A percentile compares a stretch with the other conserved stretches of the same genome.
Evolutionary conservation across 352 stramenopile genomes (phyloP).

Genomic region (Blastocystis sp.): DNA sequence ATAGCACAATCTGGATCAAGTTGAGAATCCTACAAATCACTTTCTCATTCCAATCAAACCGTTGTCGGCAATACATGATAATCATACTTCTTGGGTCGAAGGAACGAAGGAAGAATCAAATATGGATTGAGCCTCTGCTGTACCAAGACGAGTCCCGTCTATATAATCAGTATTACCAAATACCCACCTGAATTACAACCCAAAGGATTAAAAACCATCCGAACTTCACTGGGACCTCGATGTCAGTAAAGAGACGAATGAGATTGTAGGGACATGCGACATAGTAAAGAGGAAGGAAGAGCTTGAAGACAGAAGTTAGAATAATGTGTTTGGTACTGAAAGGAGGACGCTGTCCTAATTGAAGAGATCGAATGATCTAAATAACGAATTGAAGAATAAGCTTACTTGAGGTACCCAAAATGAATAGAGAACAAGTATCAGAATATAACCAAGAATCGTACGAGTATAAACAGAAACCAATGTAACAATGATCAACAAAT

Average conservation of each 20-base stretch:
- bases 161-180: neutral
- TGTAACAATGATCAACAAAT: conserved; percentile 28
- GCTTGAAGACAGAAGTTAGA: conserved; percentile 81
- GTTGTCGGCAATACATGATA: conserved; percentile 72
- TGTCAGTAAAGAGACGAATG: conserved; percentile 71
- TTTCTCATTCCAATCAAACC: neutral
- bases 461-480: neutral
- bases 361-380: conserved; percentile 80
- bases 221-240: neutral
- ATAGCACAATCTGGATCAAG: conserved; percentile 72
- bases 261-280: conserved; percentile 87
- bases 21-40: neutral
- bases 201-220: conserved; percentile 73
- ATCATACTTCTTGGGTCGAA: conserved; percentile 91
- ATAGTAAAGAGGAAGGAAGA: conserved; percentile 89
- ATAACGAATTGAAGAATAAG: conserved; percentile 82
- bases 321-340: conserved; percentile 75
- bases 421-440: conserved; percentile 86
- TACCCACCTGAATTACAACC: conserved; percentile 80
- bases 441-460: conserved; percentile 65
- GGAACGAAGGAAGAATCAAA: conserved; percentile 87
- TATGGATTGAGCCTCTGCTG: conserved; percentile 83
- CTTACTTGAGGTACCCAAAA: conserved; percentile 98
- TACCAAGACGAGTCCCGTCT: conserved; percentile 73
- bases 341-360: conserved; percentile 64